Base-by-base conservation (phyloP, 352 stramenopile genomes). In the Pythium insidiosum region DNA sequence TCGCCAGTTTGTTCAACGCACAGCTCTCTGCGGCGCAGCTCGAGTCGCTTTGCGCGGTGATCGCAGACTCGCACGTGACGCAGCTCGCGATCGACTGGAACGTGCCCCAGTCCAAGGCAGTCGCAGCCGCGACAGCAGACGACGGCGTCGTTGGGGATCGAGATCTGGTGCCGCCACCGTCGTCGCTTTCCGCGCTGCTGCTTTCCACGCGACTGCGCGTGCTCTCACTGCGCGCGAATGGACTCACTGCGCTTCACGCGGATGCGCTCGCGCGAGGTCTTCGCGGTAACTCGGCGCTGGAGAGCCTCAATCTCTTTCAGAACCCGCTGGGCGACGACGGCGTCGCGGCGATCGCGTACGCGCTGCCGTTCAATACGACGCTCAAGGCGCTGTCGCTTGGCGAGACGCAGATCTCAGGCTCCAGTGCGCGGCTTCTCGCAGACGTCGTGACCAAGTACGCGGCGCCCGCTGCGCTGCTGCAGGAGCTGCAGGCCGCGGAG, bases 71-170 rank as follows among this genome's bases (percentile, higher is more conserved):
- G 0, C 55, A 60, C 1, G 56, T 88, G 38, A 67, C 71, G 38
- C 58, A 50, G 10, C 56, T 90, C 23, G 68, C 84, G 38, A 43
- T 90, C 18, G 78, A 90, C 23, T 90, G 78, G 78, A 88, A 87
- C 56, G n/a, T n/a, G n/a, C n/a, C n/a, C n/a, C n/a, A n/a, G n/a
- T n/a, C n/a, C n/a, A n/a, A n/a, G n/a, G n/a, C n/a, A n/a, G n/a
- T n/a, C n/a, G n/a, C n/a, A n/a, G n/a, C n/a, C n/a, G n/a, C n/a
- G n/a, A n/a, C n/a, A n/a, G n/a, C n/a, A n/a, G n/a, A n/a, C n/a
- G n/a, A n/a, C n/a, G n/a, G n/a, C n/a, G n/a, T n/a, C n/a, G n/a
- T n/a, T n/a, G n/a, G n/a, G n/a, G n/a, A n/a, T n/a, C n/a, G n/a
- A n/a, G 53, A 68, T 20, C 44, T 84, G 6, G 45, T 90, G 11